Evolutionary conservation across 2,329 filamentous ascomycete species (phyloP).

Genomic region (Colletotrichum horii): DNA sequence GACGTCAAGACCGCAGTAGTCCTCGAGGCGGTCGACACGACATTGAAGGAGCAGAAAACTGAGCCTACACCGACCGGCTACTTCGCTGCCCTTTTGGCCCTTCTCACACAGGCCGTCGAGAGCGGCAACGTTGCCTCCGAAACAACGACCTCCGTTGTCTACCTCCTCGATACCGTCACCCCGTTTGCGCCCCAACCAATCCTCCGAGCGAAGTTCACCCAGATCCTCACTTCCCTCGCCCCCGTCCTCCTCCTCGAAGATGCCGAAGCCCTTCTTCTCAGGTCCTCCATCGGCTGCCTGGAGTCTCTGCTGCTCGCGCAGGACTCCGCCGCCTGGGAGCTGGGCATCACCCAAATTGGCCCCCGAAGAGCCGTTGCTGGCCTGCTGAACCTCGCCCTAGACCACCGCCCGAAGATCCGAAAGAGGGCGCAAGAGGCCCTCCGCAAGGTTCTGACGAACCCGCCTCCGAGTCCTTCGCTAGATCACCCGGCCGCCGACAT

Average conservation of each 20-base stretch:
- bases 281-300: constrained; percentile 89
- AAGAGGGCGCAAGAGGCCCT: constrained; percentile 92
- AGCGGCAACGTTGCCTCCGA: constrained; percentile 78
- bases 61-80: constrained; percentile 87
- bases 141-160: constrained; percentile 84
- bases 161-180: constrained; percentile 92
- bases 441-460: constrained; percentile 79
- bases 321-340: constrained; percentile 85
- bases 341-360: constrained; percentile 81
- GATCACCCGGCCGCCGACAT: constrained; percentile 96
- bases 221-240: constrained; percentile 86
- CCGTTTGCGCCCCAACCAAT: constrained; percentile 84
- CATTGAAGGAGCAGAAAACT: constrained; percentile 85
- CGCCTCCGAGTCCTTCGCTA: constrained; percentile 87
- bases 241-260: constrained; percentile 81
- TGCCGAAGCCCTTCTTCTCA: constrained; percentile 84
- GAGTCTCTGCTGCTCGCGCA: constrained; percentile 92
- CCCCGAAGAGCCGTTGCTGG: constrained; percentile 88
- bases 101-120: constrained; percentile 79
- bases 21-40: constrained; percentile 90
- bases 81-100: constrained; percentile 90
- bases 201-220: constrained; percentile 91
- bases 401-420: constrained; percentile 89
- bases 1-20: constrained; percentile 76
- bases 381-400: constrained; percentile 82